phyloP scores from a whole-genome alignment of 1,139 yeast species.

The Nakaseomyces kungkrabaensis region DNA sequence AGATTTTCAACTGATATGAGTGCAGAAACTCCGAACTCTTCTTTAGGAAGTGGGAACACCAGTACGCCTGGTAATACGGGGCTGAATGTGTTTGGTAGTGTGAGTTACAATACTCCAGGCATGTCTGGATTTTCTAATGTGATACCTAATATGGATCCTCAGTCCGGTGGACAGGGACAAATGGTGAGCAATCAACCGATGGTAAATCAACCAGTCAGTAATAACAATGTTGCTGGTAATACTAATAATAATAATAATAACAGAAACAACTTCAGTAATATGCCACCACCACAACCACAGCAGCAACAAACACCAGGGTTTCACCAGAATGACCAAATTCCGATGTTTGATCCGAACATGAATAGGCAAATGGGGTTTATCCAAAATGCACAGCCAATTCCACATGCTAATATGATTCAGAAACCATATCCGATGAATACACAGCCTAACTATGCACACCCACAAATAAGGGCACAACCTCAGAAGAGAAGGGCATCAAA shows the following conservation, averaged over 20 bases:
- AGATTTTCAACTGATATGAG: neutral
- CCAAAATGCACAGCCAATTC: neutral
- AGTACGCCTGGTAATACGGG: neutral
- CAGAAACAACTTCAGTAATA: neutral
- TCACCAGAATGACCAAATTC: neutral
- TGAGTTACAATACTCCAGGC: neutral
- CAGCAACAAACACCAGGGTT: neutral
- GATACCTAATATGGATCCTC: neutral
- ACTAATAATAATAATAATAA: neutral
- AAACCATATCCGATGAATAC: neutral
- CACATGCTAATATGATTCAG: neutral
- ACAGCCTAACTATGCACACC: neutral
- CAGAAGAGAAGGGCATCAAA: slow-evolving; percentile 23
- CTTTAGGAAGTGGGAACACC: neutral
- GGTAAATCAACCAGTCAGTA: neutral
- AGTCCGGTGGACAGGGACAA: no score
- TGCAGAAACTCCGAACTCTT: neutral
- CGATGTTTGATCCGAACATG: neutral
- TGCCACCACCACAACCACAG: neutral
- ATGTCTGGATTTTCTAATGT: neutral
- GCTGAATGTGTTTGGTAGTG: neutral
- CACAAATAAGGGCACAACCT: neutral
- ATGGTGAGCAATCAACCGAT: no score
- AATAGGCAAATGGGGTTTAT: neutral
- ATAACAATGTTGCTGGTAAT: neutral